These are phyloP conservation scores for Citrus mangshanensis DNA, from an alignment of 345 rosid genomes.

Conservation along the genomic window DNA sequence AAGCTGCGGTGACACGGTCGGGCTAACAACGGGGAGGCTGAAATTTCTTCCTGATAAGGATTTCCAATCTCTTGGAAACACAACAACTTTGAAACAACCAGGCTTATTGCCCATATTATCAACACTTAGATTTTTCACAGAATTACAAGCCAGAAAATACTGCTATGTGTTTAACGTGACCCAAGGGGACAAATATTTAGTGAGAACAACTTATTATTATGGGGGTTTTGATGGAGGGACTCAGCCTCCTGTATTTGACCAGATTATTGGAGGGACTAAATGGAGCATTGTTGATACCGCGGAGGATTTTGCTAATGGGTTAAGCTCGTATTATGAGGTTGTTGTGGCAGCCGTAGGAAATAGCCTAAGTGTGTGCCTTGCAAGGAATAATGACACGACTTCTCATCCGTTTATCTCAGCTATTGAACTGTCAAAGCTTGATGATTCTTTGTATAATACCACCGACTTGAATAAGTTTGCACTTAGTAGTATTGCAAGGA, in stretches of 20 bases:
- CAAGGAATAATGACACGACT: conserved; percentile 54
- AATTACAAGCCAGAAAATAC: conserved; percentile 47
- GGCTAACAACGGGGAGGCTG: conserved; percentile 33
- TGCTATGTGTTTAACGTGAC: conserved; percentile 58
- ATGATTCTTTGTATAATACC: conserved; percentile 61
- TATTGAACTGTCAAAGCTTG: conserved; percentile 60
- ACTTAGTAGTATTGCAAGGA: conserved; percentile 58
- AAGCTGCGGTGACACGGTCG: conserved; percentile 53
- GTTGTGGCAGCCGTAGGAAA: conserved; percentile 40
- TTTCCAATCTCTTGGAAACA: conserved; percentile 61
- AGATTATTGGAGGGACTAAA: conserved; percentile 71
- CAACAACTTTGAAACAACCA: conserved; percentile 38
- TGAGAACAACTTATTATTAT: conserved; percentile 70
- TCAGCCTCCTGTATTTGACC: conserved; percentile 82
- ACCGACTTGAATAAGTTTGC: conserved; percentile 48
- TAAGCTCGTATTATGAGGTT: conserved; percentile 68
- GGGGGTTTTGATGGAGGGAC: conserved; percentile 75
- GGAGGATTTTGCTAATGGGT: conserved; percentile 67
- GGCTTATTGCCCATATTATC: conserved; percentile 51
- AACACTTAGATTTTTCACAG: conserved; percentile 71
- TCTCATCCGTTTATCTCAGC: conserved; percentile 78
- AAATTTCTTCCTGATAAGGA: conserved; percentile 60
- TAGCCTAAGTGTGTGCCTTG: conserved; percentile 66
- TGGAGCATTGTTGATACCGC: conserved; percentile 80
- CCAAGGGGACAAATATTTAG: conserved; percentile 62